A percentile compares a stretch with the other conserved stretches of the same genome.
Conservation (phyloP, 2,329 filamentous ascomycete species). For the Diplodia intermedia region DNA sequence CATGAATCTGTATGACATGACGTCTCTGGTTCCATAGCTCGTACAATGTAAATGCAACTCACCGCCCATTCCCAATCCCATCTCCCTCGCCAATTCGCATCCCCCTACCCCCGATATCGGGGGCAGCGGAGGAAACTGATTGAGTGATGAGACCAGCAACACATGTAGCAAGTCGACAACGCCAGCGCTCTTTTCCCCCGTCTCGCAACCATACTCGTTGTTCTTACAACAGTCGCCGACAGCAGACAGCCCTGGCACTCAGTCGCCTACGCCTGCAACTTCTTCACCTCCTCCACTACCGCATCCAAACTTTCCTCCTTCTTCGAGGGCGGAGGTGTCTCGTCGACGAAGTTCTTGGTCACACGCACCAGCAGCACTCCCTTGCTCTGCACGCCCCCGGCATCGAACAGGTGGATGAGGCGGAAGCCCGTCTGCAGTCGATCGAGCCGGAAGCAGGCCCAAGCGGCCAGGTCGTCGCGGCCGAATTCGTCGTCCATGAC, state of each 20-base stretch:
- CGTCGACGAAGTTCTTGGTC: slow-evolving; percentile 57
- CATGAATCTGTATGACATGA: slow-evolving; percentile 3
- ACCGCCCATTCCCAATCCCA: slow-evolving; percentile 8
- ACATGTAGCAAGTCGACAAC: background rate
- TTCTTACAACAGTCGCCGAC: background rate
- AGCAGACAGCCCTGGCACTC: background rate
- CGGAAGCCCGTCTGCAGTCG: slow-evolving; percentile 77
- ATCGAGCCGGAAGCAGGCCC: slow-evolving; percentile 88
- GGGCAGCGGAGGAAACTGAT: background rate
- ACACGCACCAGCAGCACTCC: slow-evolving; percentile 78
- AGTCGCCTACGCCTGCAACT: slow-evolving; percentile 1
- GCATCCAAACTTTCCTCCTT: background rate
- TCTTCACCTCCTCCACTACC: slow-evolving; percentile 7
- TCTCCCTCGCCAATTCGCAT: background rate
- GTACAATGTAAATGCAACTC: slow-evolving; percentile 28
- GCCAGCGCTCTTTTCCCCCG: background rate
- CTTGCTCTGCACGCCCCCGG: slow-evolving; percentile 67
- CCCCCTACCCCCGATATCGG: slow-evolving; percentile 2
- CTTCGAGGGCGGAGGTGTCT: slow-evolving; percentile 12
- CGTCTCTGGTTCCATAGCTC: background rate
- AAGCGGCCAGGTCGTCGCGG: slow-evolving; percentile 79
- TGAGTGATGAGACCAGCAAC: background rate
- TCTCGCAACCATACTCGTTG: background rate
- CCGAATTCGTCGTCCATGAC: slow-evolving; percentile 86
- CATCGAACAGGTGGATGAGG: slow-evolving; percentile 77